Conservation (phyloP, 2,329 filamentous ascomycete genomes). For the Hypoxylon sp. region DNA sequence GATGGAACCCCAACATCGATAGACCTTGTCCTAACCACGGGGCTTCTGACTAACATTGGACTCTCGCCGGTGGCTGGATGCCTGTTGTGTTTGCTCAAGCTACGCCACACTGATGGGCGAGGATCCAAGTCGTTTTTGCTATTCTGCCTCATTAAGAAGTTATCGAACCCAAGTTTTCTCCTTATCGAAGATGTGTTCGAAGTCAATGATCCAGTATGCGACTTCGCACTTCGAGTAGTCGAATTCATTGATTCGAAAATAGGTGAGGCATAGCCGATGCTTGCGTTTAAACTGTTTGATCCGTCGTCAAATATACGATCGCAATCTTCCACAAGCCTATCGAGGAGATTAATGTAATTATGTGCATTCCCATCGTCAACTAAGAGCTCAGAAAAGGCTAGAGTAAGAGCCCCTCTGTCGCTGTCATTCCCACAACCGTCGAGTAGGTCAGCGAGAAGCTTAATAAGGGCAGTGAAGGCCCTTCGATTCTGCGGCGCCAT, state of each 20-base stretch:
- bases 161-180: slow-evolving; percentile 86
- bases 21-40: slow-evolving; percentile 80
- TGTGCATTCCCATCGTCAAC: slow-evolving; percentile 83
- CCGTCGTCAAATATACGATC: slow-evolving; percentile 86
- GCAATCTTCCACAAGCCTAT: slow-evolving; percentile 90
- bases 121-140: slow-evolving; percentile 80
- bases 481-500: slow-evolving; percentile 80
- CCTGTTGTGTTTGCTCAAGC: slow-evolving; percentile 85
- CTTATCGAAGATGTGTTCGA: slow-evolving; percentile 91
- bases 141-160: slow-evolving; percentile 82
- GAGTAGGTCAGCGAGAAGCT: slow-evolving; percentile 86
- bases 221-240: slow-evolving; percentile 70
- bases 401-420: slow-evolving; percentile 88
- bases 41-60: slow-evolving; percentile 76
- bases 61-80: slow-evolving; percentile 71
- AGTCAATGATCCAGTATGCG: slow-evolving; percentile 80
- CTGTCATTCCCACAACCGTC: slow-evolving; percentile 93
- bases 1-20: slow-evolving; percentile 75
- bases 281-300: slow-evolving; percentile 55
- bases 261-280: slow-evolving; percentile 61
- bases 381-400: slow-evolving; percentile 89
- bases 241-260: slow-evolving; percentile 73
- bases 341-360: slow-evolving; percentile 88
- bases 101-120: slow-evolving; percentile 85
- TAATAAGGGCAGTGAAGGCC: slow-evolving; percentile 87